These are phyloP conservation scores for Saccharomyces pastorianus DNA, from an alignment of 1,139 yeast species.

Conservation along the genomic window DNA sequence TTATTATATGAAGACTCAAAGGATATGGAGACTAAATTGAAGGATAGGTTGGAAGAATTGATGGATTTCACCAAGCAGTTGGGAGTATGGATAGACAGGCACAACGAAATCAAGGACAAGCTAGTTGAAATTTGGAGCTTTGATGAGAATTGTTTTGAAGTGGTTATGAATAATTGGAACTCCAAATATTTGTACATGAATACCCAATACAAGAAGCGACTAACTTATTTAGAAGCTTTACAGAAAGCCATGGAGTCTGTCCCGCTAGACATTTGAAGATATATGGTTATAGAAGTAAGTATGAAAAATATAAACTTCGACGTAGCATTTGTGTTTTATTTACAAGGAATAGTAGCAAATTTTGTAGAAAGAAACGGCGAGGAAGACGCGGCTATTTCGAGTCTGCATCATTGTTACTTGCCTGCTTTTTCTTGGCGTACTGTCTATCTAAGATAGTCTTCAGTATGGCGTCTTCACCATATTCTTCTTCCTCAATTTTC, in stretches of 20 bases:
- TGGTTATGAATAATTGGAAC: conserved; percentile 36
- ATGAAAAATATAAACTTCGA: background rate
- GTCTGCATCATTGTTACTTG: background rate
- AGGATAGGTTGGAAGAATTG: conserved; percentile 23
- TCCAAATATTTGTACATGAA: conserved; percentile 32
- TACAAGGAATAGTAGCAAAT: background rate
- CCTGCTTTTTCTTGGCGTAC: conserved; percentile 6
- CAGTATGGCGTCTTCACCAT: conserved; percentile 68
- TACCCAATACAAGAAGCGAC: conserved; percentile 31
- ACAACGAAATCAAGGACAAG: conserved; percentile 30
- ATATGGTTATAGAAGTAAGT: conserved; percentile 3
- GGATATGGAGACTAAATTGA: conserved; percentile 19
- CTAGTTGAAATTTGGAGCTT: conserved; percentile 35
- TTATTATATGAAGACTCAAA: conserved; percentile 21
- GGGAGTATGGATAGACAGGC: conserved; percentile 29
- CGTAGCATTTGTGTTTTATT: background rate
- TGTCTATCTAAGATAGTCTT: conserved; percentile 55
- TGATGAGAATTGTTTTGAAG: conserved; percentile 17
- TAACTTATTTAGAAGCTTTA: conserved; percentile 28
- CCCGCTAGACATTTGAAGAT: conserved; percentile 9
- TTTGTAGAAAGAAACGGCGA: background rate
- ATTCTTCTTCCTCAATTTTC: conserved; percentile 63
- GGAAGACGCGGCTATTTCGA: background rate
- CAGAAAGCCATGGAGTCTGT: conserved; percentile 9
- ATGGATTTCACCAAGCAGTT: conserved; percentile 30